Evolutionary conservation across 2,329 filamentous ascomycete species (phyloP).

Genomic region (Diaporthe vaccinii): DNA sequence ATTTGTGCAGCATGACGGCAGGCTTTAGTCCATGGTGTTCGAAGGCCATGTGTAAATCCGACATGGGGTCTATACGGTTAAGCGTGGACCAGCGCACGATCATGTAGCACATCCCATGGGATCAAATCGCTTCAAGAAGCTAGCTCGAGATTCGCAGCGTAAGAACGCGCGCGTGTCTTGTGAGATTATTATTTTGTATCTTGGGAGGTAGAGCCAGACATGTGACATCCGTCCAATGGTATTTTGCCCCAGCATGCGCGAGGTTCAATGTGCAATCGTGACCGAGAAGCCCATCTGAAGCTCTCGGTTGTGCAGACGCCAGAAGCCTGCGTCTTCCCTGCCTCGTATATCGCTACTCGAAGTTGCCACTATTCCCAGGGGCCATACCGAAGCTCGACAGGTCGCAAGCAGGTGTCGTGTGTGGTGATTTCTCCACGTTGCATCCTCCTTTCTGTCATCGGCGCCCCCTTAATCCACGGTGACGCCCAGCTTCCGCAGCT

Average conservation of each 20-base stretch:
- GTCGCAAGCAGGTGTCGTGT: background rate
- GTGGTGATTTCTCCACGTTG: no score
- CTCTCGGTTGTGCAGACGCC: background rate
- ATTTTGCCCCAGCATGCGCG: background rate
- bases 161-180: background rate
- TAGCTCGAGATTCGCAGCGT: background rate
- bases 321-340: background rate
- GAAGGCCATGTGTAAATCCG: background rate
- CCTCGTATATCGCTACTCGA: background rate
- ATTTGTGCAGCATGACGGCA: background rate
- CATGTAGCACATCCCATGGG: background rate
- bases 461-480: slow-evolving; percentile 75
- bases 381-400: background rate
- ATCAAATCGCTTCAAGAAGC: background rate
- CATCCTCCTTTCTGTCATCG: background rate
- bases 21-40: background rate
- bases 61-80: background rate
- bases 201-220: slow-evolving; percentile 12
- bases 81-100: background rate
- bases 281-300: no score
- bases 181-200: slow-evolving; percentile 26
- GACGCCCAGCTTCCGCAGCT: slow-evolving; percentile 81
- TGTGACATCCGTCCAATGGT: background rate
- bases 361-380: background rate
- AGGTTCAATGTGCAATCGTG: background rate